Evolutionary conservation across 148 eudicot genomes (phyloP).

Genomic region (Cornus suecica): DNA sequence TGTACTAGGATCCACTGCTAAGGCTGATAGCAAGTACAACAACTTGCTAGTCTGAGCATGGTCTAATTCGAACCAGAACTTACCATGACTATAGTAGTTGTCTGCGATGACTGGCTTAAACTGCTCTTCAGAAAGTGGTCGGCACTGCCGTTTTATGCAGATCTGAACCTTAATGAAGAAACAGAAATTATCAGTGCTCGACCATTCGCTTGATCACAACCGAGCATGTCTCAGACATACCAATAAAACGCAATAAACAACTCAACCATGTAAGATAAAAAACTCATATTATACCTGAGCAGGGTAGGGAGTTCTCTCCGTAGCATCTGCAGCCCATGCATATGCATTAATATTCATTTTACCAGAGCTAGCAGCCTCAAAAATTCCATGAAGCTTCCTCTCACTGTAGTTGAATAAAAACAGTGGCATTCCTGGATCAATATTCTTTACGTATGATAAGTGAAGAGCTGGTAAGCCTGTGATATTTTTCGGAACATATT

Average conservation of each 20-base stretch:
- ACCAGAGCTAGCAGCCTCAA: slow-evolving; percentile 77
- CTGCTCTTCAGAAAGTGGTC: slow-evolving; percentile 53
- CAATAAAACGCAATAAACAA: background rate
- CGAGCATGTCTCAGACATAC: slow-evolving; percentile 4
- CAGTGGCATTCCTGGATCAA: slow-evolving; percentile 66
- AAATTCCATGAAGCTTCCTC: slow-evolving; percentile 71
- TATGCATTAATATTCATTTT: slow-evolving; percentile 64
- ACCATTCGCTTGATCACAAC: background rate
- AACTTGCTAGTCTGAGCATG: slow-evolving; percentile 62
- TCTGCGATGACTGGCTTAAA: slow-evolving; percentile 54
- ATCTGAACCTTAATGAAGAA: slow-evolving; percentile 51
- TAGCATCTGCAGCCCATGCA: slow-evolving; percentile 72
- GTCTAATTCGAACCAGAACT: slow-evolving; percentile 77
- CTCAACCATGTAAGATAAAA: background rate
- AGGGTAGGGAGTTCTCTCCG: slow-evolving; percentile 56
- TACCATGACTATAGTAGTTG: slow-evolving; percentile 49
- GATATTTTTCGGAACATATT: background rate
- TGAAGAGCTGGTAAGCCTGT: slow-evolving; percentile 72
- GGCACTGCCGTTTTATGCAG: slow-evolving; percentile 41
- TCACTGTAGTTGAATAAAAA: slow-evolving; percentile 73
- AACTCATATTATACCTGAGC: slow-evolving; percentile 60
- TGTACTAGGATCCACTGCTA: slow-evolving; percentile 43
- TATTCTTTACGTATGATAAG: slow-evolving; percentile 54
- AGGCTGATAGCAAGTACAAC: slow-evolving; percentile 41
- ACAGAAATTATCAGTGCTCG: background rate